Base-by-base conservation (phyloP, 2,329 filamentous ascomycete species). In the Xylariales sp. region DNA sequence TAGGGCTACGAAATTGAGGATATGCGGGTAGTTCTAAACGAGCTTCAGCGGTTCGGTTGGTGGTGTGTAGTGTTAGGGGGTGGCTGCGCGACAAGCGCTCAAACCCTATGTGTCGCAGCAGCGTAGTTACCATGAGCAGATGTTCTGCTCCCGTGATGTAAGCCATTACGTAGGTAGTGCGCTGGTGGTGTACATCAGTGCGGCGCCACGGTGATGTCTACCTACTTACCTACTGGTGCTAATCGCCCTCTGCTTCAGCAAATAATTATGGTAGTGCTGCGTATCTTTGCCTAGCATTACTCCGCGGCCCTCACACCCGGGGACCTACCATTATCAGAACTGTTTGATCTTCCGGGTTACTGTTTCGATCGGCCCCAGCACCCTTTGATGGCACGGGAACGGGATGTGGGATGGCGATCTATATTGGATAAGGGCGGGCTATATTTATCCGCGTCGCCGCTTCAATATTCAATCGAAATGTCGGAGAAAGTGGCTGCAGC, bases 311-410 rank as follows among this genome's bases (percentile, higher is more conserved):
- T 57, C 50, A 36, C 8, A 16, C 60, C 53, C 53, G 43, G 53
- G 41, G 18, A 58, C 34, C 36, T 45, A 16, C 54, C 57, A 45
- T 58, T 65, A 50, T 39, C 53, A 59, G 62, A 62, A 58, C 48
- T 28, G 64, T 69, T 64, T 66, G 67, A 69, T 69, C 63, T 63
- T 64, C 63, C 63, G 63, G 59, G 36, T 56, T 69, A 23, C 63
- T 54, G 63, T 66, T 66, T 69, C 59, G 59, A 69, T 49, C 41
- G 52, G n/a, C 54, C 49, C 30, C 34, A 32, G 10, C 36, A 32
- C 12, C 36, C 8, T 2, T 39, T 3, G 36, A 39, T 10, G 12
- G 36, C 36, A 39, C 23, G 54, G 28, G 39, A 23, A 28, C 41
- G 32, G 55, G 60, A 28, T 14, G 64, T 39, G 30, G 45, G 50